Evolutionary conservation across 2,329 filamentous ascomycete species (phyloP), one percentile per base, ranked within the genome.

Genomic region (Fusarium equiseti): DNA sequence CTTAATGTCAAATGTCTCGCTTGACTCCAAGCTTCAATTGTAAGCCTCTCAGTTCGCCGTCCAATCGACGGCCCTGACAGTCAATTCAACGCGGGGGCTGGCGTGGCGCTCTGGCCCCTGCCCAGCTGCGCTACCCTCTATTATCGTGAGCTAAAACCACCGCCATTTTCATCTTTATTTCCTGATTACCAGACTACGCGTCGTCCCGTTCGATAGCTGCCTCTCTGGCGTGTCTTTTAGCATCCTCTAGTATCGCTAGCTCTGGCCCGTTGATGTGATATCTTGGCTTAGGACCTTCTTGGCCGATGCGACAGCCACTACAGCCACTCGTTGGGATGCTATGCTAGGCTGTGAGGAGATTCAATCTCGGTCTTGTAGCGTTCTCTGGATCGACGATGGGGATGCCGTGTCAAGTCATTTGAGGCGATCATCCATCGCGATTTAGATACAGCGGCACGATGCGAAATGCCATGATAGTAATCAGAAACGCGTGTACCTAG

Each of bases 71-170:
- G 12, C 26, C 16, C 26, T 18, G 16, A n/a, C 42, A 22, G 32
- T 52, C 48, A 51, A n/a, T 31, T 22, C 24, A 35, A 50, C 46
- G 43, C 51, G 67, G 53, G 44, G 46, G 50, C 49, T 29, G 43
- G 64, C 18, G 64, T 68, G 52, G 64, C 52, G 64, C 55, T 49
- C 31, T 61, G 45, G 68, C 63, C 68, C 68, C 64, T 71, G 68
- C 22, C 52, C 59, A 71, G 68, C 59, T 69, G 68, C 50, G 53
- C 51, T 68, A 52, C 67, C 18, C 32, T 52, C 32, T 44, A 61
- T 50, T 54, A 61, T 53, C 46, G 43, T 24, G 43, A 43, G 55
- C 57, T 56, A 38, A 56, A 72, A 52, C 40, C 40, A 65, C 20
- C 45, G 22, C 62, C 54, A 59, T 49, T 35, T 53, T 51, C 50